Evolutionary conservation across 257 asterid species (phyloP).

Genomic region (Nicotiana obtusifolia): DNA sequence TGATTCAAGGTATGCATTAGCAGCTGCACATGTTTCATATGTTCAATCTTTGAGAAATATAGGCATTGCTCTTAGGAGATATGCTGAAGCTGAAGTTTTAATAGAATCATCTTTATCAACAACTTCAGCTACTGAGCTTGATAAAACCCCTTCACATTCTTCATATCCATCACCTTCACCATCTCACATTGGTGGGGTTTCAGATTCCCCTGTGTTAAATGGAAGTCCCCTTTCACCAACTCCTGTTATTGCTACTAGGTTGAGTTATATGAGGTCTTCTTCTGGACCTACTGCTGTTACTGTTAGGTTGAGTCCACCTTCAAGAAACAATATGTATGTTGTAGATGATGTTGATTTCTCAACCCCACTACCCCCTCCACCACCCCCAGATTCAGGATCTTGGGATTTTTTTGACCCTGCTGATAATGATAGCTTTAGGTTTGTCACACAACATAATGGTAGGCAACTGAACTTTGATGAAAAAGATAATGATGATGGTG

Average conservation of each 20-base stretch:
- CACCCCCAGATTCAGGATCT: conserved; percentile 64
- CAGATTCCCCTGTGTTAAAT: conserved; percentile 62
- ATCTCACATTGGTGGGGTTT: conserved; percentile 50
- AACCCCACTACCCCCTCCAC: conserved; percentile 70
- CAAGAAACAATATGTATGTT: conserved; percentile 39
- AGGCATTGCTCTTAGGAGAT: conserved; percentile 82
- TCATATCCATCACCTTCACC: conserved; percentile 72
- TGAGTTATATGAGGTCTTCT: conserved; percentile 82
- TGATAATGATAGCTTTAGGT: conserved; percentile 79
- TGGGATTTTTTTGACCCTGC: conserved; percentile 93
- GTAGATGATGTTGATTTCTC: conserved; percentile 62
- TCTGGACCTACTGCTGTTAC: conserved; percentile 60
- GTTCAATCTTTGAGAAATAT: conserved; percentile 72
- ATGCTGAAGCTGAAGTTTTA: conserved; percentile 82
- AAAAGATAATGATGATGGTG: conserved; percentile 31
- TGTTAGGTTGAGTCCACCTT: conserved; percentile 44
- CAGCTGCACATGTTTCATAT: conserved; percentile 93
- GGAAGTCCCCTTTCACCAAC: conserved; percentile 74
- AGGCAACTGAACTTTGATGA: conserved; percentile 23
- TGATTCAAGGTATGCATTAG: conserved; percentile 82
- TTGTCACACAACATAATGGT: conserved; percentile 38
- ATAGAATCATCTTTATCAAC: conserved; percentile 55
- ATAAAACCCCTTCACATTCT: conserved; percentile 68
- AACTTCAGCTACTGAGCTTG: conserved; percentile 51
- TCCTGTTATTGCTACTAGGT: conserved; percentile 48